Percentiles rank a stretch among this genome's conserved stretches.
Conservation (phyloP, 495 filamentous ascomycete genomes). For the Aspergillus conjunctus region DNA sequence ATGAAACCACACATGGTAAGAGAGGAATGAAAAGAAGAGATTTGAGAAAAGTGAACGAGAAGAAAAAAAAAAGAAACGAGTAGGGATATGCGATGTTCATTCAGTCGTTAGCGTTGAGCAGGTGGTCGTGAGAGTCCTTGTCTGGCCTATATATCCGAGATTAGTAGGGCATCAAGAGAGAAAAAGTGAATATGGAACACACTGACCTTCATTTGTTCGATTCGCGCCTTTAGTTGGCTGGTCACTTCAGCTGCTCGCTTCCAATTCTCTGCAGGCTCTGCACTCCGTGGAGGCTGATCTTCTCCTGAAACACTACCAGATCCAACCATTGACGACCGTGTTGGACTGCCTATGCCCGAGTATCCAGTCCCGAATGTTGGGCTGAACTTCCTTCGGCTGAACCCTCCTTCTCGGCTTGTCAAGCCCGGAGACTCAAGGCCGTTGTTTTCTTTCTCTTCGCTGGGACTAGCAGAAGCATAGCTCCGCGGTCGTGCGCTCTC, state of each 20-base stretch:
- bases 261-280: constrained; percentile 86
- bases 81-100: constrained; percentile 32
- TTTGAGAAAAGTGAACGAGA: too few species aligned
- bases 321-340: constrained; percentile 43
- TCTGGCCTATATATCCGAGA: constrained; percentile 33
- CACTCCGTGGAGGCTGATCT: constrained; percentile 36
- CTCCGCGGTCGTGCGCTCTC: constrained; percentile 57
- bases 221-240: constrained; percentile 92
- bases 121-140: constrained; percentile 49
- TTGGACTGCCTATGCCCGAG: constrained; percentile 61
- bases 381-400: constrained; percentile 49
- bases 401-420: constrained; percentile 36
- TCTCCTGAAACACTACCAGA: constrained; percentile 42
- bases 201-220: constrained; percentile 83
- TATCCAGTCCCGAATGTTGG: constrained; percentile 52
- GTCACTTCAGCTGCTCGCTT: constrained; percentile 98
- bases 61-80: constrained; percentile 20
- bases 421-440: constrained; percentile 46
- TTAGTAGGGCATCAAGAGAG: constrained; percentile 7
- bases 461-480: constrained; percentile 67
- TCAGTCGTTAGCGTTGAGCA: constrained; percentile 41
- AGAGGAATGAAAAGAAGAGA: constrained; percentile 18
- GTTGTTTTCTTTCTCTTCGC: constrained; percentile 80
- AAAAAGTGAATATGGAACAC: constrained; percentile 5
- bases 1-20: constrained; percentile 17